Percentiles rank a stretch among this genome's conserved stretches.
These are phyloP conservation scores for Colletotrichum tropicicola DNA, from an alignment of 2,329 filamentous ascomycete genomes.

Conservation along the genomic window DNA sequence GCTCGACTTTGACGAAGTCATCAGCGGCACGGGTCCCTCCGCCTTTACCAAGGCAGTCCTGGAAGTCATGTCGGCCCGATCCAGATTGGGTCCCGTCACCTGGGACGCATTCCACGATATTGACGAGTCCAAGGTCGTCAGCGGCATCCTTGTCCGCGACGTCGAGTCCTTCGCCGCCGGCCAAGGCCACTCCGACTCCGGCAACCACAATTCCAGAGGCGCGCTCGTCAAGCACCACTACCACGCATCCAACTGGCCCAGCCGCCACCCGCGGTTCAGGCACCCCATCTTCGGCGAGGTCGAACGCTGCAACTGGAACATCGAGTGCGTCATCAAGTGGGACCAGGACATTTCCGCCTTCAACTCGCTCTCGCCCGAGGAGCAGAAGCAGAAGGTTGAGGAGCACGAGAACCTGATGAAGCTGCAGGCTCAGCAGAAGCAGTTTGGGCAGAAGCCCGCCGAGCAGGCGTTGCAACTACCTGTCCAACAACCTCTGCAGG, in stretches of 20 bases:
- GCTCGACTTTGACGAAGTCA: constrained; percentile 77
- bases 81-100: constrained; percentile 46
- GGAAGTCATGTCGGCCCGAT: constrained; percentile 63
- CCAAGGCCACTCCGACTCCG: constrained; percentile 77
- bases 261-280: constrained; percentile 70
- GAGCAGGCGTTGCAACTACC: neutral
- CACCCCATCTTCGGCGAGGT: constrained; percentile 77
- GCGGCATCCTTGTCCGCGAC: constrained; percentile 71
- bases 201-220: constrained; percentile 71
- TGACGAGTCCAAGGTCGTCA: constrained; percentile 71
- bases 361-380: constrained; percentile 64
- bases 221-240: constrained; percentile 80
- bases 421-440: constrained; percentile 34
- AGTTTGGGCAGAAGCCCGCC: constrained; percentile 38
- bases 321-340: constrained; percentile 71
- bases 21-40: constrained; percentile 76
- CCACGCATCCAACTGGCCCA: constrained; percentile 78
- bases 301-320: constrained; percentile 75
- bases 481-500: neutral
- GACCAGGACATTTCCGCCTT: constrained; percentile 71
- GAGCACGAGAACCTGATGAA: constrained; percentile 37
- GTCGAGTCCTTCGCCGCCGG: constrained; percentile 79
- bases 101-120: constrained; percentile 75
- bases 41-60: constrained; percentile 74
- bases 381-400: constrained; percentile 61